phyloP scores from a whole-genome alignment of 345 rosid species.

The Gossypium ekmanianum region DNA sequence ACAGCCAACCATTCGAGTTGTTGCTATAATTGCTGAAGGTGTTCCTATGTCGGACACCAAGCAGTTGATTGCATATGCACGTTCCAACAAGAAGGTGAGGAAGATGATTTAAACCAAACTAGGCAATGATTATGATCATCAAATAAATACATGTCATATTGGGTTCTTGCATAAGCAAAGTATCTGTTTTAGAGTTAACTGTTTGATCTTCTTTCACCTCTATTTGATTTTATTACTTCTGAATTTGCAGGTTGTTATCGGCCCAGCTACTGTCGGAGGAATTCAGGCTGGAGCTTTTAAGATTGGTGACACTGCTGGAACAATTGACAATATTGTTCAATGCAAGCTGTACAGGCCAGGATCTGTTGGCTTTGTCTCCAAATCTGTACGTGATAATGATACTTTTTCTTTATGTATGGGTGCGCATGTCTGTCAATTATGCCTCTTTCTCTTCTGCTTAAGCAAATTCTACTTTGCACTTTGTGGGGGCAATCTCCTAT shows the following conservation, averaged over 20 bases:
- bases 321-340: constrained; percentile 81
- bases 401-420: constrained; percentile 1
- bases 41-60: constrained; percentile 93
- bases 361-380: constrained; percentile 93
- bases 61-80: constrained; percentile 86
- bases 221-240: constrained; percentile 18
- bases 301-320: constrained; percentile 99
- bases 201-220: not conserved
- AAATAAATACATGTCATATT: not conserved
- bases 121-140: not conserved
- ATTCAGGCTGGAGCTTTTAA: constrained; percentile 97
- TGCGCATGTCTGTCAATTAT: not conserved
- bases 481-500: not conserved
- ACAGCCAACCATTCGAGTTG: constrained; percentile 91
- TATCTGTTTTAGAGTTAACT: not conserved
- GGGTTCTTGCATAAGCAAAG: not conserved
- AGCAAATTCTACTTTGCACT: not conserved
- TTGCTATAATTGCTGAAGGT: constrained; percentile 97
- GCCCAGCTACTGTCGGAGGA: constrained; percentile 99
- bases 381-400: constrained; percentile 65
- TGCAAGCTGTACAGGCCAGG: constrained; percentile 97
- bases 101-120: constrained; percentile 12
- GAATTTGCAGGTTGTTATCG: constrained; percentile 77
- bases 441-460: not conserved
- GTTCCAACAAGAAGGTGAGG: constrained; percentile 84